Evolutionary conservation across 164 flowering plant species (phyloP), one percentile per base, ranked within the genome.

Genomic region (Umbilicus rupestris): DNA sequence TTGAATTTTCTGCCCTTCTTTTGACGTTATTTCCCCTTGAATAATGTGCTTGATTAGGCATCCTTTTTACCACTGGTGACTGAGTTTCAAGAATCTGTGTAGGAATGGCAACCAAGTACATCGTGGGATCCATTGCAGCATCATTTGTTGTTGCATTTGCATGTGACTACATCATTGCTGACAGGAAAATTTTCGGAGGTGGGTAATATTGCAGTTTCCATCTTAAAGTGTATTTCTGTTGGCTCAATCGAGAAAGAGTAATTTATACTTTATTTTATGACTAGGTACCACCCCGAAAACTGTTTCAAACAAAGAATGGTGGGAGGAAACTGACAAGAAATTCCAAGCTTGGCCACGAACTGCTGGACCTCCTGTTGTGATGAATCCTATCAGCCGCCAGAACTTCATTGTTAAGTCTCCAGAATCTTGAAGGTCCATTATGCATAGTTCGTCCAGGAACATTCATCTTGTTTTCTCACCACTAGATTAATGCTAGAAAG

Each of bases 371-470:
- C 69, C 69, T 5, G 69, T 67, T 39, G 69, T 35, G 16, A 50
- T 67, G 69, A 67, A 67, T 50, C 69, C 69, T 11, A 67, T 67
- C 45, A 67, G 63, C 20, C 69, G 62, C 62, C 69, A 66, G 62
- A 66, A 66, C 39, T 66, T 66, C 62, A 65, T 65, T 26, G 33
- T 65, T 17, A 65, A 65, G 55, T 29, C 33, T 55, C 67, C 67
- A 15, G 52, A 39, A 39, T 39, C 30, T 45, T 65, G 67, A 65
- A 45, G 44, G 17, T 4, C 47, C 17, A 44, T 15, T 15, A 44
- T 15, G 37, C 37, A 35, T 35, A 35, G 37, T 35, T 35, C 6
- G 37, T 35, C 37, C 37, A 3, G 37, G 37, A 35, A 35, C 7
- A 7, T 35, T 35, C 37, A 35, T 35, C 37, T 35, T 0, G 37